Evolutionary conservation across 2,329 filamentous ascomycete genomes (phyloP).

Genomic region (Rutstroemia sydowiana): DNA sequence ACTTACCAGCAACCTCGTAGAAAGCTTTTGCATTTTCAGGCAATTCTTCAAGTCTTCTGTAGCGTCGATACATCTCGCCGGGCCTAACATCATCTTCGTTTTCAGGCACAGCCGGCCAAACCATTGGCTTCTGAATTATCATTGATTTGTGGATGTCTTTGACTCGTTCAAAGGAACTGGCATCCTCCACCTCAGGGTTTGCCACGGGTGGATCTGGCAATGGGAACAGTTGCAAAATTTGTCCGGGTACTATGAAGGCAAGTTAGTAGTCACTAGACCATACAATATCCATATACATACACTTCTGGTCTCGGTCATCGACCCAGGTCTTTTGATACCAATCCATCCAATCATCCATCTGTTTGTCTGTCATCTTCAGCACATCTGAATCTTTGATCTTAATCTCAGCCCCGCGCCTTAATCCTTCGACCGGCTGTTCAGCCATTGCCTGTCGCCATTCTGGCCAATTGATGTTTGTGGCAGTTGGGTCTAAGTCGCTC

Average conservation of each 20-base stretch:
- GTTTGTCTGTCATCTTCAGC: constrained; percentile 49
- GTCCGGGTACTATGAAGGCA: constrained; percentile 24
- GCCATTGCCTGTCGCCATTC: constrained; percentile 53
- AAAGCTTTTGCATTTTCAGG: constrained; percentile 35
- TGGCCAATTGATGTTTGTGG: constrained; percentile 62
- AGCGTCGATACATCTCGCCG: constrained; percentile 32
- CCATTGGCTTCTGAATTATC: constrained; percentile 23
- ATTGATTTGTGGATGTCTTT: constrained; percentile 24
- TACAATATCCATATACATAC: constrained; percentile 23
- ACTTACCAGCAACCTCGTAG: constrained; percentile 36
- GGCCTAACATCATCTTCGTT: constrained; percentile 21
- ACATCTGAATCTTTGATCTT: constrained; percentile 55
- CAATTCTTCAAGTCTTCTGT: constrained; percentile 36
- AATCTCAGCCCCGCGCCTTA: constrained; percentile 40
- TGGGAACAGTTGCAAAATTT: constrained; percentile 32
- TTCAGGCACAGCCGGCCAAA: constrained; percentile 14
- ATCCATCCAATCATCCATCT: constrained; percentile 70
- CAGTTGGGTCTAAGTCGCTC: constrained; percentile 47
- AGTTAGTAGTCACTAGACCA: constrained; percentile 6
- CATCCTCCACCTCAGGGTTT: constrained; percentile 22
- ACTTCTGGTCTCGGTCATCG: constrained; percentile 36
- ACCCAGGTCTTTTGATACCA: constrained; percentile 68
- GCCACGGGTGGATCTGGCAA: constrained; percentile 18
- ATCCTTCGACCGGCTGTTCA: constrained; percentile 24
- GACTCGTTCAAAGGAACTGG: constrained; percentile 15